phyloP scores from a whole-genome alignment of 2,329 filamentous ascomycete species.

The Claviceps pusilla region DNA sequence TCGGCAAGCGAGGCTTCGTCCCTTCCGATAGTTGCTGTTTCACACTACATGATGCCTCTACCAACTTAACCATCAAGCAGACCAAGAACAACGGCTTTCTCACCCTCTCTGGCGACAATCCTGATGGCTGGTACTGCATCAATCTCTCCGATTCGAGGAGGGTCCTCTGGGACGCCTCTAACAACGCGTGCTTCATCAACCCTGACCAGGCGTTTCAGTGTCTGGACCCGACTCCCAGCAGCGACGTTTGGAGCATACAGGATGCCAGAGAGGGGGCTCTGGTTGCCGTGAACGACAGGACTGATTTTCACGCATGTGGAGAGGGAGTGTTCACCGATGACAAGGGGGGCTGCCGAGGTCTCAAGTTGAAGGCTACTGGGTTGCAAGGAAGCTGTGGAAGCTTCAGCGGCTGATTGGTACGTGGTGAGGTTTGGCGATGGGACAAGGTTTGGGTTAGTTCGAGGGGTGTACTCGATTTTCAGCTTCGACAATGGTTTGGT shows the following conservation, averaged over 20 bases:
- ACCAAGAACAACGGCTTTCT: conserved; percentile 12
- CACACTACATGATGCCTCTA: conserved; percentile 14
- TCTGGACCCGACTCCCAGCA: conserved; percentile 17
- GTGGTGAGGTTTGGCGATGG: not conserved
- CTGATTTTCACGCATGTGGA: conserved; percentile 15
- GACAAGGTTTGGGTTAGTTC: not conserved
- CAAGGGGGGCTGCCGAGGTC: conserved; percentile 11
- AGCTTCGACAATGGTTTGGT: not conserved
- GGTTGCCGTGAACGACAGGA: conserved; percentile 12
- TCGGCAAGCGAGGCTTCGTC: conserved; percentile 7
- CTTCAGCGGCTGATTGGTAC: not conserved
- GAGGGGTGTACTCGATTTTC: not conserved
- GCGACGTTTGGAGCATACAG: conserved; percentile 15
- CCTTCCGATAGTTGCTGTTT: conserved; percentile 17
- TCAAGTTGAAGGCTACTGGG: conserved; percentile 12
- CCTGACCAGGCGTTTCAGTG: conserved; percentile 15
- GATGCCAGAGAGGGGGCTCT: conserved; percentile 9
- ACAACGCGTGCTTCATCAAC: conserved; percentile 20
- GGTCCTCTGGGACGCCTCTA: conserved; percentile 14
- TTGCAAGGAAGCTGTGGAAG: conserved; percentile 14
- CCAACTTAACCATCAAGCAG: conserved; percentile 14
- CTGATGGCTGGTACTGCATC: conserved; percentile 19
- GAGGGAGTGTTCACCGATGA: conserved; percentile 12
- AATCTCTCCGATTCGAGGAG: conserved; percentile 11
- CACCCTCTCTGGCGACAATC: conserved; percentile 12